Conservation (phyloP, 2,329 filamentous ascomycete species). For the Drechslerella stenobrocha region DNA sequence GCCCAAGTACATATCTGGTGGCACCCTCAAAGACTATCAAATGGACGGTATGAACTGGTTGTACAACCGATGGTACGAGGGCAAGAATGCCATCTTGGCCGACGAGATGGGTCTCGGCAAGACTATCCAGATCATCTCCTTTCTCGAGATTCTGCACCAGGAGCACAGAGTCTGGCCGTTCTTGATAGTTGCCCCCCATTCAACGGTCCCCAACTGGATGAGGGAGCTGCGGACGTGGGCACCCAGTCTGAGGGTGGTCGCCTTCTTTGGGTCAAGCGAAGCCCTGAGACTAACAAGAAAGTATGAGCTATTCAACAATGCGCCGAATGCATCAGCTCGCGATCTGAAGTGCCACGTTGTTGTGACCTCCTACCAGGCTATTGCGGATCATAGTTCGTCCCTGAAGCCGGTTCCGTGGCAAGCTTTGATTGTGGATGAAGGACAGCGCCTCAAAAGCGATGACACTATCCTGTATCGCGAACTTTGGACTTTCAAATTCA, state of each 20-base stretch:
- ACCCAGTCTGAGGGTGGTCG: slow-evolving; percentile 81
- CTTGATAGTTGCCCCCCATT: slow-evolving; percentile 87
- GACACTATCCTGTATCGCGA: slow-evolving; percentile 77
- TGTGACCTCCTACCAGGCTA: slow-evolving; percentile 91
- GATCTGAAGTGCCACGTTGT: slow-evolving; percentile 86
- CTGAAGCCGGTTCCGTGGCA: slow-evolving; percentile 78
- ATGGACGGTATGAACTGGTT: slow-evolving; percentile 77
- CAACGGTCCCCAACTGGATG: slow-evolving; percentile 83
- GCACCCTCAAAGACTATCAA: slow-evolving; percentile 90
- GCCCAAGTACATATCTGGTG: slow-evolving; percentile 72
- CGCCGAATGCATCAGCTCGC: slow-evolving; percentile 57
- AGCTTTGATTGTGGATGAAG: slow-evolving; percentile 89
- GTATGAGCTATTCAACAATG: slow-evolving; percentile 79
- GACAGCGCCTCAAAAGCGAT: slow-evolving; percentile 93
- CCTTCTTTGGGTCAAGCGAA: slow-evolving; percentile 78
- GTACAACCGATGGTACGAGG: slow-evolving; percentile 80
- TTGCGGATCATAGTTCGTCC: slow-evolving; percentile 69
- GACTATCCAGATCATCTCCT: slow-evolving; percentile 69
- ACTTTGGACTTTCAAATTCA: slow-evolving; percentile 72
- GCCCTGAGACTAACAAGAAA: slow-evolving; percentile 72
- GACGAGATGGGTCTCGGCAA: slow-evolving; percentile 99
- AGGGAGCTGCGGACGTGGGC: slow-evolving; percentile 94
- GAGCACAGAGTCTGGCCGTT: slow-evolving; percentile 81
- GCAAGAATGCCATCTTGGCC: slow-evolving; percentile 84
- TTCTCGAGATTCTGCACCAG: slow-evolving; percentile 51